Evolutionary conservation across 208 protist genomes (phyloP), one percentile per base, ranked within the genome.

Genomic region (Entamoeba invadens): DNA sequence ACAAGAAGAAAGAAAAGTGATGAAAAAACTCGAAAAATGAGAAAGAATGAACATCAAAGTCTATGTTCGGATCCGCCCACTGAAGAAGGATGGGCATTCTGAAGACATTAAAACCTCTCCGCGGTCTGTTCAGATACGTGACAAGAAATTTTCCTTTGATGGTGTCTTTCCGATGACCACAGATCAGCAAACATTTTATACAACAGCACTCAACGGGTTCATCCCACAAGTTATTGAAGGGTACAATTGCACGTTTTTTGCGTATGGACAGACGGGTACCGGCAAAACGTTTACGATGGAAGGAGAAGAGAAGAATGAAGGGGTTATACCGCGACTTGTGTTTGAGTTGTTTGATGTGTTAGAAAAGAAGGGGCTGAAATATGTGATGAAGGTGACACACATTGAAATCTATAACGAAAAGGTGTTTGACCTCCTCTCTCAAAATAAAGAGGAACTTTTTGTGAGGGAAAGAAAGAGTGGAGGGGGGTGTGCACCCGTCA

Each of bases 391-490:
- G 3, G 14, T 93, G 2, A 35, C 12, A 25, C 93, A 92, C 45
- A 6, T 92, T 16, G 92, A 94, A 92, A 38, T 94, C 3, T 94
- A 94, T 45, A 94, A 94, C 31, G 92, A 94, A 44, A 31, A 92
- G 12, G 8, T 91, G 2, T 44, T 42, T 87, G 94, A 94, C 91
- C 44, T 94, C 2, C 45, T 94, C 2, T 46, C 12, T 44, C 10
- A 21, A 57, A 50, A 92, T 46, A 4, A 14, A 77, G 5, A n/a
- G 93, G 35, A 25, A 6, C 42, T 91, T 6, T 31, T 12, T 51
- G 45, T 93, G 16, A 42, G 31, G 44, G 46, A 93, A 42, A 45
- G 21, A 38, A 45, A 38, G 25, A 8, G n/a, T 4, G 45, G 91
- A 31, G 10, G 42, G 14, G 50, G 93, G 45, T 14, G 44, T 2